Evolutionary conservation across 2,329 filamentous ascomycete species (phyloP).

Genomic region (Pestalotiopsis fici): DNA sequence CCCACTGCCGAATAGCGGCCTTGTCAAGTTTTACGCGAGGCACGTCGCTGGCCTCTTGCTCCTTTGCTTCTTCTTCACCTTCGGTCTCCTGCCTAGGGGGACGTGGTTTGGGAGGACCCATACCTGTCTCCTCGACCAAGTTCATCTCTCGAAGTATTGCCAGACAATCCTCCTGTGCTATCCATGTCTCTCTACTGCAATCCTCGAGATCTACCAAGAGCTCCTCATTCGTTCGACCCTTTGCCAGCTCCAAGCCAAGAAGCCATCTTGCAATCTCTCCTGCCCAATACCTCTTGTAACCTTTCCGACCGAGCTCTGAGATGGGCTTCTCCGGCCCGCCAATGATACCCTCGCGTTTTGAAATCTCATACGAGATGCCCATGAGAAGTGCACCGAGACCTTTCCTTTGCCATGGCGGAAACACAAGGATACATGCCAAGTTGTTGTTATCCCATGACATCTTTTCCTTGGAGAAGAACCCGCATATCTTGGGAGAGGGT

Average conservation of each 20-base stretch:
- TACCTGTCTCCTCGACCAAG: constrained; percentile 60
- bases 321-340: constrained; percentile 95
- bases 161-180: constrained; percentile 82
- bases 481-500: constrained; percentile 63
- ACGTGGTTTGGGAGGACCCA: constrained; percentile 40
- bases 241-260: constrained; percentile 37
- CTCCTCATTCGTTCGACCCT: constrained; percentile 29
- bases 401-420: constrained; percentile 92
- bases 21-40: constrained; percentile 54
- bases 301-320: constrained; percentile 78
- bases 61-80: constrained; percentile 23
- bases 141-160: constrained; percentile 79
- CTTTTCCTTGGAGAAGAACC: constrained; percentile 99
- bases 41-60: constrained; percentile 32
- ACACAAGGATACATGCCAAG: constrained; percentile 91
- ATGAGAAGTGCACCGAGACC: constrained; percentile 88
- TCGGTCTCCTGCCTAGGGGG: not conserved
- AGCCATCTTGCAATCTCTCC: constrained; percentile 78
- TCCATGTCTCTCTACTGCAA: constrained; percentile 79
- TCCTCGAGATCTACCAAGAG: constrained; percentile 66
- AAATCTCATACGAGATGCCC: constrained; percentile 91
- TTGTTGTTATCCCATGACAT: constrained; percentile 99
- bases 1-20: constrained; percentile 65
- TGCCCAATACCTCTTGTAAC: constrained; percentile 85
- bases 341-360: constrained; percentile 76